Evolutionary conservation across 164 flowering plant genomes (phyloP), one percentile per base, ranked within the genome.

Genomic region (Berberis thunbergii): DNA sequence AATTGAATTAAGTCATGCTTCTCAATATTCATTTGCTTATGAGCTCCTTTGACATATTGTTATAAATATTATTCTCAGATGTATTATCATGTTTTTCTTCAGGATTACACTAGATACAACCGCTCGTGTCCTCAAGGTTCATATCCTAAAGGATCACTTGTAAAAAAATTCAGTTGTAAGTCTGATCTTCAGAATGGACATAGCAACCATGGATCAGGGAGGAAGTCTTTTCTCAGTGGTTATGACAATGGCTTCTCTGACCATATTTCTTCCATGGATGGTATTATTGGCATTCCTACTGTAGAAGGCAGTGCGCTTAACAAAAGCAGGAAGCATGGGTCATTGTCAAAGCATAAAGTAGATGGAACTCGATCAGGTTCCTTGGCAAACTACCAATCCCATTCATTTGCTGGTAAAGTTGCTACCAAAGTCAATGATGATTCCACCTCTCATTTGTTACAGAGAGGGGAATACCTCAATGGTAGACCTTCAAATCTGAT

Each of bases 31-130:
- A 26, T 26, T 26, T 26, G 26, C 26, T 26, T 26, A 26, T 26
- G 26, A 26, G 26, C 26, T 26, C 26, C 26, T 26, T 26, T 26
- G 26, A 26, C 26, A 26, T 26, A 26, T 26, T 26, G 26, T 26
- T 26, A 26, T 26, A 26, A 26, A 26, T 26, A 26, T 26, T 26
- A 26, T 26, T 26, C 26, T 26, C 26, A 26, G 26, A 26, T 26
- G 26, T 26, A 48, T 48, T 53, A 10, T 53, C 7, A 11, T 54
- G 1, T 58, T 41, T n/a, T 63, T 49, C 6, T 56, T 50, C 76
- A 84, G 86, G 70, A 73, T 52, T 63, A 72, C 67, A 76, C 78
- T 54, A 73, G 12, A 39, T 39, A 67, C 63, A 45, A 57, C 57
- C 59, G 70, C 26, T 26, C 64, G 57, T 45, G 57, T 54, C 57